Evolutionary conservation across 1,284 basidiomycete genomes (phyloP).

Genomic region (Austroboletus rostrupii): DNA sequence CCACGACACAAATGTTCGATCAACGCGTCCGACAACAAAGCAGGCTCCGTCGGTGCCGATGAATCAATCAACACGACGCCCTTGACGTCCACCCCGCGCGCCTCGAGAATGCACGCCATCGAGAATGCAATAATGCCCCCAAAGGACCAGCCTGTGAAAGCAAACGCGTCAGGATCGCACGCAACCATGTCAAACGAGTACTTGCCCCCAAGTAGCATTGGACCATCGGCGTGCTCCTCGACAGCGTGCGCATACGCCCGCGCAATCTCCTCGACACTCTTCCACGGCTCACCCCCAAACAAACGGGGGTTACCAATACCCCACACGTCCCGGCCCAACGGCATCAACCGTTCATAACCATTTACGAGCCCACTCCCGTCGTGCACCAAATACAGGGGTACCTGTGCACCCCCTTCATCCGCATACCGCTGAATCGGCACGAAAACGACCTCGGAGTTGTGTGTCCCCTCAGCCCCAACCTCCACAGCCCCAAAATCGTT

Average conservation of each 20-base stretch:
- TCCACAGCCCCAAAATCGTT: not conserved
- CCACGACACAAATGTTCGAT: slow-evolving; percentile 34
- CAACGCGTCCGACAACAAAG: slow-evolving; percentile 46
- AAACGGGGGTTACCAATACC: slow-evolving; percentile 58
- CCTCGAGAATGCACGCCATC: slow-evolving; percentile 48
- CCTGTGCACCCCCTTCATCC: not conserved
- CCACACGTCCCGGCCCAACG: slow-evolving; percentile 52
- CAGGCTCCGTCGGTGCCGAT: slow-evolving; percentile 48
- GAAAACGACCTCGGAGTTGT: not conserved
- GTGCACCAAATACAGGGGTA: slow-evolving; percentile 62
- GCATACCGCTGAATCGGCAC: slow-evolving; percentile 36
- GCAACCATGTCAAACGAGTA: not conserved
- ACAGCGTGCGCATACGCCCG: not conserved
- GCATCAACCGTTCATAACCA: slow-evolving; percentile 47
- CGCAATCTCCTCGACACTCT: slow-evolving; percentile 34
- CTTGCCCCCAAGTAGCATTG: slow-evolving; percentile 58
- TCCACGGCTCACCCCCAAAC: slow-evolving; percentile 41
- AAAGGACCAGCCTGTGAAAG: slow-evolving; percentile 65
- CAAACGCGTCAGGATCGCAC: not conserved
- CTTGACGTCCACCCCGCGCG: slow-evolving; percentile 40
- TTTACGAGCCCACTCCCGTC: slow-evolving; percentile 64
- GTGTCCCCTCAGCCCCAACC: not conserved
- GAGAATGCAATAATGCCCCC: slow-evolving; percentile 70
- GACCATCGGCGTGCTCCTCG: slow-evolving; percentile 32
- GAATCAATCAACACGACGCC: slow-evolving; percentile 67